These are phyloP conservation scores for Zygosaccharomyces pseudobailii DNA, from an alignment of 1,139 yeast genomes.

Conservation along the genomic window DNA sequence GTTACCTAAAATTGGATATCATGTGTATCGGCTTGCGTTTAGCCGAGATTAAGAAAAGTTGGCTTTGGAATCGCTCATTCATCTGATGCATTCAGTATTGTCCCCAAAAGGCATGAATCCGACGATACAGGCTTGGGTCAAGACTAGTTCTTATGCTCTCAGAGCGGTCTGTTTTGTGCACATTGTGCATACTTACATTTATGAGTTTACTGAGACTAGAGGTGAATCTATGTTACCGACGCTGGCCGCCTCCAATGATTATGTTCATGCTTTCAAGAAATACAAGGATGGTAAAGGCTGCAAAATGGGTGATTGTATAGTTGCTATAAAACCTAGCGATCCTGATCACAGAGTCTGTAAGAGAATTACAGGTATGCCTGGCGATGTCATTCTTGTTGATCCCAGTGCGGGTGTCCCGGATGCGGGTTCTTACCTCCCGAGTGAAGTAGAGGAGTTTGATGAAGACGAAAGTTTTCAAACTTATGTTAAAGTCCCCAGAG, in stretches of 20 bases:
- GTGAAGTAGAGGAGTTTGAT: conserved; percentile 12
- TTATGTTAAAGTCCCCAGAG: conserved; percentile 69
- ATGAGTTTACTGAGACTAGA: conserved; percentile 74
- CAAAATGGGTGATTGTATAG: conserved; percentile 79
- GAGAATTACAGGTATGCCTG: conserved; percentile 93
- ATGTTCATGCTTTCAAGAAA: conserved; percentile 71
- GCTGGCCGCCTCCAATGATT: conserved; percentile 66
- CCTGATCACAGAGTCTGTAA: conserved; percentile 85
- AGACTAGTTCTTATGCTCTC: conserved; percentile 36
- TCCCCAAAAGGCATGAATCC: background rate
- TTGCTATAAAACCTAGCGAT: conserved; percentile 86
- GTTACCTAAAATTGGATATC: too few relatives aligned
- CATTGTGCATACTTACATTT: conserved; percentile 57
- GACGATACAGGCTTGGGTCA: conserved; percentile 11
- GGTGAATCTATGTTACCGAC: conserved; percentile 98
- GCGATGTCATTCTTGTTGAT: conserved; percentile 75
- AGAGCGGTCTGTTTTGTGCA: conserved; percentile 69
- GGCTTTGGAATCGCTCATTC: background rate
- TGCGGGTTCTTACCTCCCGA: conserved; percentile 4
- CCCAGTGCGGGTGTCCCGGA: conserved; percentile 61
- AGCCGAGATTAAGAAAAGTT: background rate
- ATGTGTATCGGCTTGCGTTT: background rate
- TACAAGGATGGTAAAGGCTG: conserved; percentile 45
- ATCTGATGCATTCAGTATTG: background rate
- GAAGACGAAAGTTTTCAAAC: conserved; percentile 42